Evolutionary conservation across 2,329 filamentous ascomycete genomes (phyloP).

Genomic region (Botrytis squamosa): DNA sequence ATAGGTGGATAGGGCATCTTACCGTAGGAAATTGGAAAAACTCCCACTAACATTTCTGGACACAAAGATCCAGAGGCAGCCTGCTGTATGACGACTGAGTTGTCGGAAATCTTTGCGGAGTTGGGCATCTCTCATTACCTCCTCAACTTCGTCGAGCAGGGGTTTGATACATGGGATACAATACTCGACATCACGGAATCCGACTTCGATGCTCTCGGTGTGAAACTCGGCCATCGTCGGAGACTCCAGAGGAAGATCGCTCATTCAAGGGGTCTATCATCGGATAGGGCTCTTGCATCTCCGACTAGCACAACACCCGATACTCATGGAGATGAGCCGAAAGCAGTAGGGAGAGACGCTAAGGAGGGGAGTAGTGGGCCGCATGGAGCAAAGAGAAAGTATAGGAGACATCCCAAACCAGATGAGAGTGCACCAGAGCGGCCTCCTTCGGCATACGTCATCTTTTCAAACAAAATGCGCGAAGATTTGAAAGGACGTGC

Average conservation of each 20-base stretch:
- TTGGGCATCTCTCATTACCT: slow-evolving; percentile 78
- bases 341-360: slow-evolving; percentile 47
- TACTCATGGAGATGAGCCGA: slow-evolving; percentile 57
- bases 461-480: slow-evolving; percentile 82
- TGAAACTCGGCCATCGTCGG: slow-evolving; percentile 80
- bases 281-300: slow-evolving; percentile 40
- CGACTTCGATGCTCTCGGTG: slow-evolving; percentile 71
- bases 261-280: slow-evolving; percentile 62
- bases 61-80: slow-evolving; percentile 37
- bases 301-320: slow-evolving; percentile 48
- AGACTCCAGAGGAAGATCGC: slow-evolving; percentile 83
- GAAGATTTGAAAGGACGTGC: slow-evolving; percentile 75
- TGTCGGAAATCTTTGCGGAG: slow-evolving; percentile 67
- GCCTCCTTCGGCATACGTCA: slow-evolving; percentile 78
- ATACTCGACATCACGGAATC: slow-evolving; percentile 82
- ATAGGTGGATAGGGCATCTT: background rate
- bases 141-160: slow-evolving; percentile 69
- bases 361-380: slow-evolving; percentile 46
- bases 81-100: slow-evolving; percentile 48
- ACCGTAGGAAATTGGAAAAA: background rate
- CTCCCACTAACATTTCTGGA: slow-evolving; percentile 31
- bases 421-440: slow-evolving; percentile 79
- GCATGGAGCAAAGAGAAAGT: slow-evolving; percentile 64
- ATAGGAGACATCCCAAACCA: slow-evolving; percentile 74
- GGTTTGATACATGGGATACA: slow-evolving; percentile 82